These are phyloP conservation scores for Sanghuangporus weigelae DNA, from an alignment of 1,284 basidiomycete species.

Conservation along the genomic window DNA sequence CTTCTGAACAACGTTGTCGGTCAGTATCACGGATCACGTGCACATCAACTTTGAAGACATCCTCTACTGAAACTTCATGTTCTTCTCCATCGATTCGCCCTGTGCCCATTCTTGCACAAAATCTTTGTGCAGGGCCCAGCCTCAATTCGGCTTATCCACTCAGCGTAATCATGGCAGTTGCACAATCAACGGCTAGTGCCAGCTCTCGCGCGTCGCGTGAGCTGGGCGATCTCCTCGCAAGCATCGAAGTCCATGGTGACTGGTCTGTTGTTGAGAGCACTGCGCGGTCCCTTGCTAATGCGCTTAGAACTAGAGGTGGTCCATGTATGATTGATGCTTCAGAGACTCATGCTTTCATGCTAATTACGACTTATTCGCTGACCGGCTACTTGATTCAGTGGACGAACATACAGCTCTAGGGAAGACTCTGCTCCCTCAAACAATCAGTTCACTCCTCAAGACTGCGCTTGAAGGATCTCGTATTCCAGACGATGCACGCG, in stretches of 20 bases:
- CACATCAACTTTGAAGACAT: neutral
- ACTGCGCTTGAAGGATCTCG: conserved; percentile 45
- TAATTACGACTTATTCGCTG: neutral
- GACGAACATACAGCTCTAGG: conserved; percentile 71
- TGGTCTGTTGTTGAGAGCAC: conserved; percentile 51
- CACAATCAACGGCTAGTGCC: conserved; percentile 7
- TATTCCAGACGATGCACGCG: conserved; percentile 39
- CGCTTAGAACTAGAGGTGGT: conserved; percentile 46
- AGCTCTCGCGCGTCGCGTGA: conserved; percentile 22
- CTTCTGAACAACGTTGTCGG: too few relatives aligned
- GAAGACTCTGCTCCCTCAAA: conserved; percentile 54
- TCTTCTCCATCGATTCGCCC: neutral
- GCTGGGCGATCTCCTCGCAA: conserved; percentile 28
- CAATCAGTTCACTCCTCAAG: conserved; percentile 54
- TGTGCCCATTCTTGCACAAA: neutral
- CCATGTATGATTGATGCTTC: conserved; percentile 31
- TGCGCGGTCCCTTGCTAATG: conserved; percentile 56
- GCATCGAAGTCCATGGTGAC: conserved; percentile 32
- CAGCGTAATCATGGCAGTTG: neutral
- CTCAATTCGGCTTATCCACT: neutral
- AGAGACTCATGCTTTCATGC: neutral
- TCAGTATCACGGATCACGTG: conserved; percentile 4
- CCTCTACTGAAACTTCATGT: neutral
- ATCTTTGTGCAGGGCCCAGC: neutral
- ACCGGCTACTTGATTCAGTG: conserved; percentile 31